Conservation (phyloP, 2,329 filamentous ascomycete species). For the Ploettnerulaceae sp. region DNA sequence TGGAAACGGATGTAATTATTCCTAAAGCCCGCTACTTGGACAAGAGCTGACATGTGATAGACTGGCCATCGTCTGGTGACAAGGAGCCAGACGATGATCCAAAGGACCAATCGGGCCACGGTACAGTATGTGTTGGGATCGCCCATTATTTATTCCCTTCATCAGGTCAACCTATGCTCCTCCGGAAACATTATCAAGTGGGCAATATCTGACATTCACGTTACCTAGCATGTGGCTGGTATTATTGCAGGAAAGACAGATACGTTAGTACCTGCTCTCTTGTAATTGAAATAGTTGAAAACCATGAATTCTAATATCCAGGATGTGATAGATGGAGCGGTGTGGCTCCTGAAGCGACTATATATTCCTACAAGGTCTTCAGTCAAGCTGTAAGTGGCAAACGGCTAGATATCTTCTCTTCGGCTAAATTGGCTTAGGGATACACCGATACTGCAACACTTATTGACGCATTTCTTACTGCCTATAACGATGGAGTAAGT, state of each 20-base stretch:
- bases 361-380: conserved; percentile 6
- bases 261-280: background rate
- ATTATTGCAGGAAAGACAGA: conserved; percentile 8
- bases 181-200: too few species aligned
- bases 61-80: background rate
- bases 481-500: conserved; percentile 2
- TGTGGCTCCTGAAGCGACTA: background rate
- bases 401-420: background rate
- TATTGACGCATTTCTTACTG: background rate
- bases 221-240: conserved; percentile 18
- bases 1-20: conserved; percentile 40
- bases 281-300: too few species aligned
- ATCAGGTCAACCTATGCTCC: too few species aligned
- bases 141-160: too few species aligned
- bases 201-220: too few species aligned
- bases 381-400: background rate
- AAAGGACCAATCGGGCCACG: conserved; percentile 13
- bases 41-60: background rate
- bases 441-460: background rate
- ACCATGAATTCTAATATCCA: too few species aligned
- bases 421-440: background rate
- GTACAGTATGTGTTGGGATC: too few species aligned
- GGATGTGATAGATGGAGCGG: conserved; percentile 1
- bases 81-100: conserved; percentile 11
- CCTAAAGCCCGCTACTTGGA: too few species aligned